These are phyloP conservation scores for Rhodotorula babjevae DNA, from an alignment of 768 basidiomycete genomes.

Conservation along the genomic window DNA sequence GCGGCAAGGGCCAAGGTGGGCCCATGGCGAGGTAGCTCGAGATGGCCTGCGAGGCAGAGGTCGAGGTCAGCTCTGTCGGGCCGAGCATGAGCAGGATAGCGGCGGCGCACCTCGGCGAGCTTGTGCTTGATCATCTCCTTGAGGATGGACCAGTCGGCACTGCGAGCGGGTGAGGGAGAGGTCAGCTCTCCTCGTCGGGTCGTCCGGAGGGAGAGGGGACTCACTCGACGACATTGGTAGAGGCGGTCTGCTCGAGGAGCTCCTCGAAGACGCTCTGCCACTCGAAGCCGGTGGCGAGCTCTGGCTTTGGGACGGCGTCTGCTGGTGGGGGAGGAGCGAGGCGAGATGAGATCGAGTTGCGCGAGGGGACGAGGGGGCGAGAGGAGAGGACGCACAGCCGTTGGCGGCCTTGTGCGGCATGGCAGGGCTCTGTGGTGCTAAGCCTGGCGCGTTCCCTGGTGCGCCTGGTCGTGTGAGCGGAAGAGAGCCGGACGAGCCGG, in stretches of 20 bases:
- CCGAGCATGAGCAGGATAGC: neutral
- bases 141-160: constrained; percentile 65
- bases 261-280: constrained; percentile 52
- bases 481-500: too few relatives aligned
- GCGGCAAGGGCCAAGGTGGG: constrained; percentile 61
- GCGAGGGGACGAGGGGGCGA: too few relatives aligned
- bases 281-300: constrained; percentile 10
- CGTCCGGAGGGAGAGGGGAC: too few relatives aligned
- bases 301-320: constrained; percentile 21
- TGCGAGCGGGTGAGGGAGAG: constrained; percentile 42
- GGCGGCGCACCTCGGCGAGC: constrained; percentile 58
- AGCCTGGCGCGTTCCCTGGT: too few relatives aligned
- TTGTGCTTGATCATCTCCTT: constrained; percentile 69
- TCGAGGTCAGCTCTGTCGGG: neutral
- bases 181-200: constrained; percentile 15
- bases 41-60: constrained; percentile 21
- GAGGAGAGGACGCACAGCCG: neutral
- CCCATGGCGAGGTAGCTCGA: constrained; percentile 46
- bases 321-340: neutral
- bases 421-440: neutral
- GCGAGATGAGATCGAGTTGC: too few relatives aligned
- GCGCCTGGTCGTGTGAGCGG: too few relatives aligned
- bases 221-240: constrained; percentile 62
- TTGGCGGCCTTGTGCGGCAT: neutral
- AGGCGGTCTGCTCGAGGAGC: constrained; percentile 60